Base-by-base conservation (phyloP, 352 stramenopile genomes). In the Globisporangium recalcitrans region DNA sequence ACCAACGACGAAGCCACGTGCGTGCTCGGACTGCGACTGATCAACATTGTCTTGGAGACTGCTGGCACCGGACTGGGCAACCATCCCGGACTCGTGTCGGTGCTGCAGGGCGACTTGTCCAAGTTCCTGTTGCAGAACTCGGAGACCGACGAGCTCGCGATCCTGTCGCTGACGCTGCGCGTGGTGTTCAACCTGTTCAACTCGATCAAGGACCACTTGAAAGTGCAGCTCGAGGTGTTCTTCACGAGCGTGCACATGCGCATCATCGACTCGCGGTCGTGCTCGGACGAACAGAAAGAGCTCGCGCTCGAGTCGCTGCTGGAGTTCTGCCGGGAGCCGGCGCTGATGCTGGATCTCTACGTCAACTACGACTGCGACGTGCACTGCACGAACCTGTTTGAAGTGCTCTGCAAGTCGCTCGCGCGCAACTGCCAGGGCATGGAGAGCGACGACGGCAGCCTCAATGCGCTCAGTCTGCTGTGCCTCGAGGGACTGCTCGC, bases 131-230 rank as follows among this genome's bases (percentile, higher is more conserved):
- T 99, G 58, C 89, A 97, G 60, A 97, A 98, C 65, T 98, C 88
- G 27, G 90, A 98, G 75, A 98, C 95, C 8, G 85, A 96, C 13
- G 97, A 99, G 68, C 82, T 98, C 16, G 75, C 77, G 24, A 96
- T 99, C 62, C 62, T 91, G 13, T 91, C 81, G 34, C 72, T 92
- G 16, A 98, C 94, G 40, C 79, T 99, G 38, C 86, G 97, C 34
- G 97, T 99, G 11, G 97, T 99, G 61, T 99, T 99, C 64, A 99
- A 99, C 71, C 80, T 99, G 13, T 99, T 99, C 77, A 98, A 99
- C 69, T 98, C 91, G 53, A 98, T 99, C 74, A 98, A 98, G 68
- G 93, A 98, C 69, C 94, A 99, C 63, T 69, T 99, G 7, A 99
- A 99, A 60, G 92, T 99, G 21, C 97, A 99, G 68, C 84, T 99